Base-by-base conservation (phyloP, 2,329 filamentous ascomycete species). In the Trichoderma gracile region DNA sequence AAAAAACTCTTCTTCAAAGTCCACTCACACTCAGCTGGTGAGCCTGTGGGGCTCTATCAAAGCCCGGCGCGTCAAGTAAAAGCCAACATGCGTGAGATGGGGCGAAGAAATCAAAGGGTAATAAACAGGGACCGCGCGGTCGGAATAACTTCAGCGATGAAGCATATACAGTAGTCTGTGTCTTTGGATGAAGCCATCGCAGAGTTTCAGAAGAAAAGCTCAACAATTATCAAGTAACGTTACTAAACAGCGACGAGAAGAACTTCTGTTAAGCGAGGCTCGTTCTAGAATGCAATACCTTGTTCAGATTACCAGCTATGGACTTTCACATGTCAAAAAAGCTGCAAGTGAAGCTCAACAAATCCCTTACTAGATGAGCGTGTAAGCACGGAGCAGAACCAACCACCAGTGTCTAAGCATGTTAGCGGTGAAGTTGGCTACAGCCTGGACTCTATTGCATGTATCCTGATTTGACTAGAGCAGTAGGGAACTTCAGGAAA, bases 21-120 rank as follows among this genome's bases (percentile, higher is more conserved):
- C 57, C 57, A 61, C 57, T 52, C 47, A 59, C 56, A 61, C 45
- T 23, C 45, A 60, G 33, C 23, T 60, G 55, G 46, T 59, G 56
- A 59, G 27, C 21, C 47, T 23, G 57, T 61, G 57, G 57, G 57
- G n/a, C 47, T 21, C n/a, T 61, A 33, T 50, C n/a, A 5, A 61
- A 19, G 19, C 47, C 17, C 38, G 30, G 23, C 25, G 57, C 38
- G 5, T 53, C 57, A n/a, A 43, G 46, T 42, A 50, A 21, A 60
- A 38, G 40, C 46, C 57, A 60, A 56, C 54, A 30, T 30, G 4
- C 17, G 3, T 45, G 6, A 45, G 19, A 50, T 43, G 46, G 57
- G 57, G 57, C 45, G 3, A 49, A 42, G 30, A 55, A 40, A 55
- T 27, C 8, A 43, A 12, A 12, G 8, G 6, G 14, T n/a, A n/a